phyloP scores from a whole-genome alignment of 805 yeast species.

The Candida railenensis region DNA sequence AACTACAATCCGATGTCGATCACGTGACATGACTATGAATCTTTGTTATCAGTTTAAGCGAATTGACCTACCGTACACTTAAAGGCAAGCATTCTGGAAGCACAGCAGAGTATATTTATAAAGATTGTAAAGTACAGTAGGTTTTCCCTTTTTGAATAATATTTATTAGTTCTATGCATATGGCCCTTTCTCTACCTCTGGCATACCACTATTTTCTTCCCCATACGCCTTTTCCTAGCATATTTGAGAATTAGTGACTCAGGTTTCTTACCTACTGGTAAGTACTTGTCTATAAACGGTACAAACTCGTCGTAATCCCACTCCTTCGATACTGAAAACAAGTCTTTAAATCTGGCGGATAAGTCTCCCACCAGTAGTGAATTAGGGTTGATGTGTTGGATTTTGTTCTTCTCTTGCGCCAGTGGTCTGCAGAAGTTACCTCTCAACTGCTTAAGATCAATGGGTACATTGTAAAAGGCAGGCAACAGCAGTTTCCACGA shows the following conservation, averaged over 20 bases:
- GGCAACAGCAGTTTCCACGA: slow-evolving; percentile 67
- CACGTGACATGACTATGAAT: not conserved
- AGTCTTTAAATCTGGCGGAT: slow-evolving; percentile 24
- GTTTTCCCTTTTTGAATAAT: too few species aligned
- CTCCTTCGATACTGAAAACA: slow-evolving; percentile 27
- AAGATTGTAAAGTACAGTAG: too few species aligned
- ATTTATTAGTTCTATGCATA: too few species aligned
- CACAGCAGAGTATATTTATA: too few species aligned
- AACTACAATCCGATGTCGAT: not conserved
- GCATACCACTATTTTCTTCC: slow-evolving; percentile 31
- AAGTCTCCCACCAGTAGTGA: slow-evolving; percentile 47
- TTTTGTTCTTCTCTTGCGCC: slow-evolving; percentile 23
- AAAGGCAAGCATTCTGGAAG: too few species aligned
- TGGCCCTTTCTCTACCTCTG: slow-evolving; percentile 13
- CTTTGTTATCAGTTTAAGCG: too few species aligned
- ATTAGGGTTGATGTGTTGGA: slow-evolving; percentile 54
- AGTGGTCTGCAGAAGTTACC: slow-evolving; percentile 56
- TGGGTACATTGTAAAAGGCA: slow-evolving; percentile 56
- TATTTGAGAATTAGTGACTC: slow-evolving; percentile 38
- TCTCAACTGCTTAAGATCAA: slow-evolving; percentile 51
- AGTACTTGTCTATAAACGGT: slow-evolving; percentile 29
- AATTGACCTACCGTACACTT: too few species aligned
- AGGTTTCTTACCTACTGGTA: slow-evolving; percentile 36
- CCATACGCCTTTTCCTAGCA: slow-evolving; percentile 33
- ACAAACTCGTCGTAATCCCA: slow-evolving; percentile 43